Base-by-base conservation (phyloP, 2,329 filamentous ascomycete genomes). In the Knufia fluminis region DNA sequence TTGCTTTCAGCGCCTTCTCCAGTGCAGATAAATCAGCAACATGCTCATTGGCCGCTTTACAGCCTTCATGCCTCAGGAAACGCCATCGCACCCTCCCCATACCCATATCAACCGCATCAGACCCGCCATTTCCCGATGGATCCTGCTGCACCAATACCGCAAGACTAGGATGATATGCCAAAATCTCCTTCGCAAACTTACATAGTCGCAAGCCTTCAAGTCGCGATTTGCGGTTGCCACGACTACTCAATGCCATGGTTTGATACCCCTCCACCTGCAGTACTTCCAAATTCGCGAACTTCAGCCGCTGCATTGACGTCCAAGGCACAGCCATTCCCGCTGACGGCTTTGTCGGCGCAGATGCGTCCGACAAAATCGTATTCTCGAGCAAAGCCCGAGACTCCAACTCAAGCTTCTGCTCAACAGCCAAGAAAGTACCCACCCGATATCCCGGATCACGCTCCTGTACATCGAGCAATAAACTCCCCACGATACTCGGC, bases 221-320 rank as follows among this genome's bases (percentile, higher is more conserved):
- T 17, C 46, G 22, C n/a, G 46, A 22, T 32, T 23, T 32, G 19
- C 33, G n/a, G 23, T 32, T 26, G 8, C 46, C 46, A 31, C 33
- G 10, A 48, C 22, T 46, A 8, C 28, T 46, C 22, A 48, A 22
- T n/a, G 46, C 33, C 36, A 42, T 40, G 19, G 33, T n/a, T 17
- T 48, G 46, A 35, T 48, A 48, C 6, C 35, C 46, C 3, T 48
- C 46, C 8, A 42, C 38, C 35, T 42, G 16, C 3, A 48, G 38
- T 24, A 32, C 35, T 23, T 48, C 46, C 24, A 48, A 22, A 3
- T 24, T 33, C n/a, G 35, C 22, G 28, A 48, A 48, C 36, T 22
- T 48, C 35, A 48, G 28, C 23, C 46, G 33, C 35, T 22, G 17
- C 10, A 19, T 16, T 3, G 17, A 9, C 14, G n/a, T 14, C 14